Evolutionary conservation across 495 filamentous ascomycete species (phyloP), one percentile per base, ranked within the genome.

Genomic region (Xylona heveae): DNA sequence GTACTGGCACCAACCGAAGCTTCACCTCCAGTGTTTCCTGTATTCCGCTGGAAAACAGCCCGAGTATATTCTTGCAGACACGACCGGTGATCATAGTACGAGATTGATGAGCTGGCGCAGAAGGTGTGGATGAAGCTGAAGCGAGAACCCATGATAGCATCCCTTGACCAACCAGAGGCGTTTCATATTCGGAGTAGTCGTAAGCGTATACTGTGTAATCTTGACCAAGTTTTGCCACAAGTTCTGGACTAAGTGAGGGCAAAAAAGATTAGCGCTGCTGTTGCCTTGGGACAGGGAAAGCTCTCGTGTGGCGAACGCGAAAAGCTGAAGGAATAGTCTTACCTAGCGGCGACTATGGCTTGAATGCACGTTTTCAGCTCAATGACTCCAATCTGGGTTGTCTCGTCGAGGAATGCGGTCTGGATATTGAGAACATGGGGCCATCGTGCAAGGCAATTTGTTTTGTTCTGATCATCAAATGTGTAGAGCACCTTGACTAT

Each of bases 151-250:
- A 76, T 36, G 88, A 95, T 15, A 97, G 63, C 78, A 95, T 79
- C 34, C 88, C 88, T 50, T 94, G 90, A 12, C 88, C 88, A 7
- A 94, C 85, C 35, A 94, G 65, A 28, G 88, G 88, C 4, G 72
- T 77, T 39, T 92, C 83, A 35, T 77, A 75, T 52, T 97, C 88
- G 5, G 88, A 95, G 52, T 82, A 95, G 45, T 97, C 88, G 53
- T 79, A 83, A 14, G 88, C 85, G 52, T 97, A 97, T 35, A 97
- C 72, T 8, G 81, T 92, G 46, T 90, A 95, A 54, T 97, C 90
- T 39, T 72, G 78, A 33, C 82, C 81, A 22, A 77, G 59, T 38
- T 74, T 70, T 24, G 77, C 74, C 31, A 93, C 63, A 16, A 97
- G 57, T 54, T 97, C 88, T 24, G 88, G 88, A 46, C 82, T 91